Percentiles rank a stretch among this genome's conserved stretches.
Evolutionary conservation across 306 rosid species (phyloP).

Genomic region (Malus domestica): DNA sequence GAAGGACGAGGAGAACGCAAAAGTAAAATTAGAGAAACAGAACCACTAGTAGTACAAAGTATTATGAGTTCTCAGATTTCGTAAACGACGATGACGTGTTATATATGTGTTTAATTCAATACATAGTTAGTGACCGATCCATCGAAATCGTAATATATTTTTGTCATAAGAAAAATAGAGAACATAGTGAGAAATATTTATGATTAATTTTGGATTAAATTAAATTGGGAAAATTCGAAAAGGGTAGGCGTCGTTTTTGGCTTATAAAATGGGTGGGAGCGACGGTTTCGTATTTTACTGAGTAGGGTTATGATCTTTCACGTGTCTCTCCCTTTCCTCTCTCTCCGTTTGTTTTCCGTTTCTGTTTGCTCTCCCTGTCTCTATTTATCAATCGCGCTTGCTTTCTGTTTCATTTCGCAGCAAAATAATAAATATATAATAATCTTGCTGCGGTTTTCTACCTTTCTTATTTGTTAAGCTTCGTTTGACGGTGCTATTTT

Average conservation of each 20-base stretch:
- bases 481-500: slow-evolving; percentile 26
- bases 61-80: too few species aligned
- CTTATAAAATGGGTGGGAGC: slow-evolving; percentile 33
- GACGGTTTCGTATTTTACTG: slow-evolving; percentile 27
- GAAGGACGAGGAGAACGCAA: slow-evolving; percentile 13
- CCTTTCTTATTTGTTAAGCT: slow-evolving; percentile 9
- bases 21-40: background rate
- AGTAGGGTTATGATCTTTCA: slow-evolving; percentile 23
- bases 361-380: background rate
- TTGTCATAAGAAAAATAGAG: too few species aligned
- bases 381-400: background rate
- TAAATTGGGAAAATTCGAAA: background rate
- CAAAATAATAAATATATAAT: slow-evolving; percentile 17
- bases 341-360: slow-evolving; percentile 4
- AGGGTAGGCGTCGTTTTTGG: slow-evolving; percentile 12
- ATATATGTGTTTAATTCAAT: too few species aligned
- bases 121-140: too few species aligned
- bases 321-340: slow-evolving; percentile 37
- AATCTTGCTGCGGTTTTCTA: slow-evolving; percentile 11
- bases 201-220: too few species aligned
- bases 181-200: too few species aligned
- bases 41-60: background rate
- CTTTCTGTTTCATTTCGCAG: slow-evolving; percentile 17
- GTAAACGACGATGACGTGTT: too few species aligned
- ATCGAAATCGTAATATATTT: too few species aligned